phyloP scores from a whole-genome alignment of 805 yeast species.

The Starmerella gropengiesseri region DNA sequence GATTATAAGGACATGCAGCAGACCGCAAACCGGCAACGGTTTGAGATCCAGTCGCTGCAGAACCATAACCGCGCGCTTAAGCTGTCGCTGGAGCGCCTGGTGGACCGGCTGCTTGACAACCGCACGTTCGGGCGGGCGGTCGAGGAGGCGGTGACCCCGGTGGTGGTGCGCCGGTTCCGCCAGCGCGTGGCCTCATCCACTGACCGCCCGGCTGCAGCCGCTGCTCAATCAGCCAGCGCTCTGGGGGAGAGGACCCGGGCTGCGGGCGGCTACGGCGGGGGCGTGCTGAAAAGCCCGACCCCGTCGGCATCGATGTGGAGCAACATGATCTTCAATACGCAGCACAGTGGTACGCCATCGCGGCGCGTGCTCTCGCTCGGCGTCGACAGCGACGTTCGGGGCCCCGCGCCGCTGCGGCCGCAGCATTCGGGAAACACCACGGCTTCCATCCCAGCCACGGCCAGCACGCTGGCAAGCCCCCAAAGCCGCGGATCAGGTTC shows the following conservation, averaged over 20 bases:
- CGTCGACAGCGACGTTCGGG: conserved; percentile 16
- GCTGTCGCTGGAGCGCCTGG: conserved; percentile 28
- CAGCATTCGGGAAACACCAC: neutral
- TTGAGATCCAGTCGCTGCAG: conserved; percentile 25
- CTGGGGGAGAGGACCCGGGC: too few relatives aligned
- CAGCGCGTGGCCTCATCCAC: conserved; percentile 18
- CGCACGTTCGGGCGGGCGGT: conserved; percentile 25
- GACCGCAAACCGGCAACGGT: conserved; percentile 22
- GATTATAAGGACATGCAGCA: neutral
- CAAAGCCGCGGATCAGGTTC: too few relatives aligned
- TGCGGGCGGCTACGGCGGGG: too few relatives aligned
- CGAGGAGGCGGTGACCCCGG: conserved; percentile 21
- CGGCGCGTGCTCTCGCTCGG: conserved; percentile 22
- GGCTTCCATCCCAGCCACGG: neutral
- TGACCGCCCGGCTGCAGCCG: too few relatives aligned
- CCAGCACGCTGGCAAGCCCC: too few relatives aligned
- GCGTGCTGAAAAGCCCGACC: neutral
- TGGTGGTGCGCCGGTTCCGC: conserved; percentile 17
- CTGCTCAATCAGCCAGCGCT: too few relatives aligned
- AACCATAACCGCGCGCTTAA: conserved; percentile 29
- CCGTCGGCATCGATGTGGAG: conserved; percentile 9
- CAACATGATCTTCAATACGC: conserved; percentile 18
- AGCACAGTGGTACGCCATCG: conserved; percentile 14
- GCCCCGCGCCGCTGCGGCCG: neutral
- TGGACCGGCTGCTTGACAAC: conserved; percentile 29